Evolutionary conservation across 1,284 basidiomycete genomes (phyloP), one percentile per base, ranked within the genome.

Genomic region (Ganoderma lucidum): DNA sequence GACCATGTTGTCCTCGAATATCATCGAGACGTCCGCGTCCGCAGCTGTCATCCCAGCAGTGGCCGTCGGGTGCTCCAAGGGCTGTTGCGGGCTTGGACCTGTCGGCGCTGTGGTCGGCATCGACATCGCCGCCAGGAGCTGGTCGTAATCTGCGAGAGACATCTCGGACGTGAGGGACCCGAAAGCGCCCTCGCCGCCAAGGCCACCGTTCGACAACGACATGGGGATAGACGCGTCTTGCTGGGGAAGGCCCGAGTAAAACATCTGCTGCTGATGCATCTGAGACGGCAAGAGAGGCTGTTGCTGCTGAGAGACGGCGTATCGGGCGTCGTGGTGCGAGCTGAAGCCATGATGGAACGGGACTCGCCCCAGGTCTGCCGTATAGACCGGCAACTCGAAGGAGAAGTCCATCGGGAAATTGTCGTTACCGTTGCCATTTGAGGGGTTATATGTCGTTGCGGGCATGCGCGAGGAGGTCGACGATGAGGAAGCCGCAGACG

Each of bases 291-390:
- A 28, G 15, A n/a, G 58, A 12, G 23, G 10, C n/a, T 61, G 35
- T 28, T 28, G 59, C 30, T n/a, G 15, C 9, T 37, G 35, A 4
- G 37, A 41, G n/a, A 23, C 17, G 35, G 37, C 17, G 45, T 48
- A 48, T 48, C 45, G n/a, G 6, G 45, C 19, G 45, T 48, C 45
- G 32, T 59, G 62, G 23, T 55, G 60, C 12, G 71, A 45, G 62
- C 66, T 69, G 48, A 71, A 73, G 1, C 70, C 70, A 23, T 67
- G 55, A 41, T 66, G 51, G 70, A 71, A 73, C 1, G 68, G 72
- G 9, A 73, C n/a, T 2, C 70, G 63, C 2, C 68, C 72, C 19
- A 73, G 66, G 9, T 73, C 72, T n/a, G 64, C 65, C 28, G 72
- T 73, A 39, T 63, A 68, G 19, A 71, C 10, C 3, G 72, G 72